Evolutionary conservation across 2,329 filamentous ascomycete species (phyloP), one percentile per base, ranked within the genome.

Genomic region (Aspergillus udagawae): DNA sequence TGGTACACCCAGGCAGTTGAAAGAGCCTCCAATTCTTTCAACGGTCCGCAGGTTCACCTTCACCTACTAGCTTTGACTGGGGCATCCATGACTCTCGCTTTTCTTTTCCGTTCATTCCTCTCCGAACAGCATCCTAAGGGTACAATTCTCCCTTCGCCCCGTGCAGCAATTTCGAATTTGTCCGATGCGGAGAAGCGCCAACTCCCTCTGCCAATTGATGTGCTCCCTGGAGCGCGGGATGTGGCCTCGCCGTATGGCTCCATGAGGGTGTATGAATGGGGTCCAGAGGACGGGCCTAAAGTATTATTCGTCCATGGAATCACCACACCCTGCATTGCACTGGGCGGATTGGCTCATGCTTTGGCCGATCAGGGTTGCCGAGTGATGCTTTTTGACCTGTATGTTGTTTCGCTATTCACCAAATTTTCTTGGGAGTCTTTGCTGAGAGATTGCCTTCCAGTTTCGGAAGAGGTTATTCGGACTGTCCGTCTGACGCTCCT

Each of bases 241-340:
- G 85, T 94, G 17, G 61, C 66, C 3, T 74, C 68, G 7, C 76
- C 76, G 2, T 92, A 90, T 68, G 90, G 91, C 17, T 83, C 77
- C 4, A 83, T 90, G 60, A 79, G 87, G 49, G 86, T 90, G 3
- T 93, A 91, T 69, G 91, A 95, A 77, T 94, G 87, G 82, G 91
- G 91, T 0, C 88, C 89, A 0, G 81, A 85, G 57, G 76, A 82
- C 38, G 90, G 90, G 1, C 81, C 85, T 28, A 91, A 87, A 67
- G 85, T 93, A 1, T 75, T 95, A 14, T 76, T 95, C 27, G 75
- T 95, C 17, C 91, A 93, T 71, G 91, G 91, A 4, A 92, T 94
- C 66, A 89, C 86, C 51, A 94, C 90, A 5, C 91, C 91, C 0
- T 86, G 86, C 60, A 77, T 92, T 50, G 82, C 89, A 0, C 75